phyloP scores from a whole-genome alignment of 768 basidiomycete genomes.

The Auricularia auricula-judae region DNA sequence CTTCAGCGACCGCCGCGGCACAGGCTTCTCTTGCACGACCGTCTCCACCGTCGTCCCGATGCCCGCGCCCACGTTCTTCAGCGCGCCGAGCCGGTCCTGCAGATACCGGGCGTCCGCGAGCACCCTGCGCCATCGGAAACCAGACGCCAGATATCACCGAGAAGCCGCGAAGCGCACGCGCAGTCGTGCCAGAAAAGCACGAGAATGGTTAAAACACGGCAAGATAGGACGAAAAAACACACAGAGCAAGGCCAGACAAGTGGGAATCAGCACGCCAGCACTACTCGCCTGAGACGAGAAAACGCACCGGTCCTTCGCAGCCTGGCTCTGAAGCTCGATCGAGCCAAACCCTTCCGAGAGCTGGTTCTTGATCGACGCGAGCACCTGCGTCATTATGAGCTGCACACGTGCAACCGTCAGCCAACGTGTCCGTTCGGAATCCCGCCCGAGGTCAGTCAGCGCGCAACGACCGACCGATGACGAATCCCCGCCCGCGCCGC shows the following conservation, averaged over 20 bases:
- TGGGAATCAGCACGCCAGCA: not conserved
- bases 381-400: slow-evolving; percentile 92
- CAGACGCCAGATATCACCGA: slow-evolving; percentile 4
- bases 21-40: slow-evolving; percentile 70
- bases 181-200: not conserved
- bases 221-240: not conserved
- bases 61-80: slow-evolving; percentile 57
- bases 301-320: slow-evolving; percentile 75
- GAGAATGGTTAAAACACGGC: not conserved
- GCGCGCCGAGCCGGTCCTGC: slow-evolving; percentile 59
- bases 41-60: slow-evolving; percentile 76
- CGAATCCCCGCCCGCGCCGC: not conserved
- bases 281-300: not conserved
- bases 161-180: slow-evolving; percentile 1
- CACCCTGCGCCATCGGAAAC: slow-evolving; percentile 36
- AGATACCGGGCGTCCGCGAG: slow-evolving; percentile 70
- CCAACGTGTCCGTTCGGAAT: not conserved
- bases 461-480: not conserved
- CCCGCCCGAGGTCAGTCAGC: not conserved
- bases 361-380: slow-evolving; percentile 85
- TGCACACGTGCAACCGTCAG: slow-evolving; percentile 18
- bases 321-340: slow-evolving; percentile 72
- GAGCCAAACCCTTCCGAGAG: slow-evolving; percentile 77
- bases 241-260: not conserved
- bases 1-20: slow-evolving; percentile 16